Conservation (phyloP, 2,329 filamentous ascomycete species). For the Botrytis fragariae region DNA sequence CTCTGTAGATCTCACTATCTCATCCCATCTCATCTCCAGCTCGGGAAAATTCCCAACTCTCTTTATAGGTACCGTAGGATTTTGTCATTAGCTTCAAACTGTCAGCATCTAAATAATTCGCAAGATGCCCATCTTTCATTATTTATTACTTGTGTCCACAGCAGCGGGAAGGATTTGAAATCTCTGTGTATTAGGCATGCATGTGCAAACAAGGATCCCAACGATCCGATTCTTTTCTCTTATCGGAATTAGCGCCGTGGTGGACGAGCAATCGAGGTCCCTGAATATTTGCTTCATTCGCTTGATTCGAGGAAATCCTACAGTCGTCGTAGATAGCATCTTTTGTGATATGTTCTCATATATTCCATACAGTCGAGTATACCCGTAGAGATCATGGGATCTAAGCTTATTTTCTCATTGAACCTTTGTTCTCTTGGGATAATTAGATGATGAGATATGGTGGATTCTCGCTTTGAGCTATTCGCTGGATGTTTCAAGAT, state of each 20-base stretch:
- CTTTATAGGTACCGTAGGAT: constrained; percentile 6
- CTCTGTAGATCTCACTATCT: neutral
- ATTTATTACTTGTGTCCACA: neutral
- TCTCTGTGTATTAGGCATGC: neutral
- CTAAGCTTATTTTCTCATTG: neutral
- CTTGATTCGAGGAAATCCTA: neutral
- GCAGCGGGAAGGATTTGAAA: neutral
- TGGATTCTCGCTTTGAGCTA: neutral
- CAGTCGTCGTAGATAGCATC: neutral
- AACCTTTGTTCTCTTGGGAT: neutral
- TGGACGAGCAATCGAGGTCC: neutral
- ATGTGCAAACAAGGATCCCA: neutral
- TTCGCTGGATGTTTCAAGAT: neutral
- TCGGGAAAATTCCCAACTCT: neutral
- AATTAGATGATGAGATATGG: neutral
- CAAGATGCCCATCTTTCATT: too few species aligned
- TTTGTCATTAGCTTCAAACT: neutral
- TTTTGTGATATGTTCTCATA: neutral
- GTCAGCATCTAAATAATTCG: neutral
- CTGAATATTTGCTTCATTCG: neutral
- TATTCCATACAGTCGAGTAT: neutral
- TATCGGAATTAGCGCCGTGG: neutral
- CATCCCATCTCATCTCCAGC: neutral
- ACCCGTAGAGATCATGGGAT: neutral
- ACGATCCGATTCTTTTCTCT: neutral